Percentiles rank a stretch among this genome's conserved stretches.
Conservation (phyloP, 345 rosid species). For the Ceriops zippeliana region DNA sequence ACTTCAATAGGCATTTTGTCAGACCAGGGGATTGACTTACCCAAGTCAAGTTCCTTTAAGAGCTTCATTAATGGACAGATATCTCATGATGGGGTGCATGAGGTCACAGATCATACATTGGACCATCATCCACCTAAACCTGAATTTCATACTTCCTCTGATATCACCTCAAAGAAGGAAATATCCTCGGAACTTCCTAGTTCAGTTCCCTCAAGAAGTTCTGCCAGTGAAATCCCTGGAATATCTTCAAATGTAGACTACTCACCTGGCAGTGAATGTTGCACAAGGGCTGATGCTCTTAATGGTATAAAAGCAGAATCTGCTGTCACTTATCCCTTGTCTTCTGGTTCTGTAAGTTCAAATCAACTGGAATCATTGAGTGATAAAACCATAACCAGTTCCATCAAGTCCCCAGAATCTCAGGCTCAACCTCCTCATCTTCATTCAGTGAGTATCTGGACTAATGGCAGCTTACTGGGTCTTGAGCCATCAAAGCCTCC, state of each 20-base stretch:
- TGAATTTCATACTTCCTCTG: constrained; percentile 26
- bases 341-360: constrained; percentile 23
- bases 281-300: constrained; percentile 1
- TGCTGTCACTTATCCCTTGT: constrained; percentile 23
- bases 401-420: constrained; percentile 37
- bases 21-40: background rate
- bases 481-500: constrained; percentile 92
- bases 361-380: constrained; percentile 18
- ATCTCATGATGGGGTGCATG: background rate
- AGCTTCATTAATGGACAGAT: background rate
- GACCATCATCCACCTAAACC: constrained; percentile 15
- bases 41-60: background rate
- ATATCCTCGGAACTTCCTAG: constrained; percentile 18
- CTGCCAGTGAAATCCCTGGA: constrained; percentile 21
- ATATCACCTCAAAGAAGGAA: constrained; percentile 24
- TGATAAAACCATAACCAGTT: constrained; percentile 19
- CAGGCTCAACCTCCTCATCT: constrained; percentile 31
- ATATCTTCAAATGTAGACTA: constrained; percentile 37
- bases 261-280: constrained; percentile 17
- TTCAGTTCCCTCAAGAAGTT: constrained; percentile 30
- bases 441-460: constrained; percentile 68
- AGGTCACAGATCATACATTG: background rate
- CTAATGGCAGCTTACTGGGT: constrained; percentile 89
- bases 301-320: constrained; percentile 15
- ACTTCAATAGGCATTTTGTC: background rate